Evolutionary conservation across 345 rosid genomes (phyloP), one percentile per base, ranked within the genome.

Genomic region (Eucalyptus erythrocorys): DNA sequence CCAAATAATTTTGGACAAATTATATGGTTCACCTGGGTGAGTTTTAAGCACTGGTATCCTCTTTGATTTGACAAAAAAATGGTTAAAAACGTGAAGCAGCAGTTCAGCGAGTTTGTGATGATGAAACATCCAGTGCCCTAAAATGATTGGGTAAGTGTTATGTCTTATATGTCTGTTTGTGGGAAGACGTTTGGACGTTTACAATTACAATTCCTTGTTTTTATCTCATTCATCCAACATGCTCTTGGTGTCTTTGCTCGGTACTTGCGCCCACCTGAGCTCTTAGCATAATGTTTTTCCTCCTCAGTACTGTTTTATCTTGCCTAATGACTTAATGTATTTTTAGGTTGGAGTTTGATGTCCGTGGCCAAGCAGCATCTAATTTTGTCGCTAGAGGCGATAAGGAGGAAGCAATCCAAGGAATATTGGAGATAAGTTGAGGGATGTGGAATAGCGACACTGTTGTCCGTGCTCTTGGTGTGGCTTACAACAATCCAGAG

Each of bases 371-470:
- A 91, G 97, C 97, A 64, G 97, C 99, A 87, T 96, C 98, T 17
- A 97, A 91, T 92, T 92, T 98, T 85, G 95, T 97, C 48, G 98
- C 97, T 13, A 98, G 97, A 89, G 95, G 61, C 86, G 93, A 95
- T 90, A 90, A 95, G 88, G 96, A 98, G 91, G 97, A 95, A 89
- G 88, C 95, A 79, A 91, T 98, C 89, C 98, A 97, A 92, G 96
- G 95, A 89, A 97, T 98, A 92, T 93, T 97, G 91, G 99, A 97
- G 89, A 95, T 97, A 96, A 97, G 99, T 87, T 98, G 99, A 88
- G 99, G 99, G 87, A 93, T 92, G 13, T 97, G 99, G 99, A 97
- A 96, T 84, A 93, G 96, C 90, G 98, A 95, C 45, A 95, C 93
- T 80, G 96, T 97, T 91, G 92, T 95, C 85, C 95, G 94, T 48